Evolutionary conservation across 202 grass and related monocot species (phyloP), one percentile per base, ranked within the genome.

Genomic region (Carex sylvatica): DNA sequence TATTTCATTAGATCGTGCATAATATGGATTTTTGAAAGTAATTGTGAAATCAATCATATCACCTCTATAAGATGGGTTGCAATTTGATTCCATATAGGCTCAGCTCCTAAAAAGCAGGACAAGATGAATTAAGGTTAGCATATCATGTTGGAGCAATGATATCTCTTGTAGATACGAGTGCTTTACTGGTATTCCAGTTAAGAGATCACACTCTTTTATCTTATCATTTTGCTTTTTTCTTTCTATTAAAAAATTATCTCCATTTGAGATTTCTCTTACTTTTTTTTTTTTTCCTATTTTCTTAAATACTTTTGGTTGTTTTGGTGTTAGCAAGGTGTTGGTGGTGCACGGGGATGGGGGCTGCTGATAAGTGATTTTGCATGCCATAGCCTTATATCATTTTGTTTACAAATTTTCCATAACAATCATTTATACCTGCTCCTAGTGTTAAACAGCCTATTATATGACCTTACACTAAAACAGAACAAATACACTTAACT

Each of bases 1-100:
- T 28, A 46, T 62, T 77, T 65, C 28, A 58, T 68, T 44, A 86
- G 40, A 54, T 23, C 26, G 10, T 26, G 42, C 15, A 38, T 55
- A 81, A 86, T 67, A 16, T 62, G 79, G 59, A 75, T 74, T 36
- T 26, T 49, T 28, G 13, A 78, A 80, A 24, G 87, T 52, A 42
- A 54, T 78, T 51, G 82, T 85, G 58, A 78, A 51, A 85, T 75
- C 36, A 70, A 89, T 14, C 33, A 22, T 53, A 74, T 77, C 87
- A 98, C 95, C 95, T 98, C 92, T 74, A 95, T 89, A 87, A 95
- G 92, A 90, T 95, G 95, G 78, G 86, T 85, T 87, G 89, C 84
- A 87, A 95, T 88, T 95, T 91, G 89, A 89, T 98, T 86, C 95
- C 95, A 98, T 83, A 98, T 95, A 23, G 91, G 84, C 77, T 95